Percentiles rank a stretch among this genome's conserved stretches.
phyloP scores from a whole-genome alignment of 164 flowering plant species.

The Amborella trichopoda region DNA sequence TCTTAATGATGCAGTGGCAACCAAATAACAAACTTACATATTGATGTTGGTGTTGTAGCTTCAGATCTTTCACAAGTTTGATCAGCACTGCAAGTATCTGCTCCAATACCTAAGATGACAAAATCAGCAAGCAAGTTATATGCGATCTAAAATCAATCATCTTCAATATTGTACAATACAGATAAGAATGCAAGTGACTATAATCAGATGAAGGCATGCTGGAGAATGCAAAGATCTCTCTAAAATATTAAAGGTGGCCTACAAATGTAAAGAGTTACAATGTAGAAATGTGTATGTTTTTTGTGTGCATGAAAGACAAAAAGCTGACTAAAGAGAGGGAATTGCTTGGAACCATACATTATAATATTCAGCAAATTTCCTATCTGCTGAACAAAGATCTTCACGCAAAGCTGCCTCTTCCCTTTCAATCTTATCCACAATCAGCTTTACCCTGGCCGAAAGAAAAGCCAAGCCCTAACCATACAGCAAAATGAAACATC shows the following conservation, averaged over 20 bases:
- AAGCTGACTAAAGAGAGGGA: background rate
- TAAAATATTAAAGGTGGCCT: too few relatives aligned
- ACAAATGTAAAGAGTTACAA: too few relatives aligned
- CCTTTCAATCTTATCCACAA: slow-evolving; percentile 86
- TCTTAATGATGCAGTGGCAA: background rate
- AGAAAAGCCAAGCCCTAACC: background rate
- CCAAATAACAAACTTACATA: slow-evolving; percentile 46
- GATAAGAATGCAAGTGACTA: too few relatives aligned
- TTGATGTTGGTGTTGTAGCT: slow-evolving; percentile 88
- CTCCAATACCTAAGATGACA: slow-evolving; percentile 67
- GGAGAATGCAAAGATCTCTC: too few relatives aligned
- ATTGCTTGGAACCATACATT: slow-evolving; percentile 33
- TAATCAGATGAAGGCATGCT: too few relatives aligned
- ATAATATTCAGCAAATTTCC: slow-evolving; percentile 90
- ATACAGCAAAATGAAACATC: background rate
- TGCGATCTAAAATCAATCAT: background rate
- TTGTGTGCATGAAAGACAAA: too few relatives aligned
- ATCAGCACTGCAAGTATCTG: slow-evolving; percentile 90
- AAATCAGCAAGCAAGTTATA: slow-evolving; percentile 4
- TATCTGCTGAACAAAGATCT: slow-evolving; percentile 87
- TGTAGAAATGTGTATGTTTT: too few relatives aligned
- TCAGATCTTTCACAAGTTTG: slow-evolving; percentile 94
- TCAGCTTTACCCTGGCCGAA: slow-evolving; percentile 58
- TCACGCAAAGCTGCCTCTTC: slow-evolving; percentile 78
- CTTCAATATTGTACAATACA: too few relatives aligned